phyloP scores from a whole-genome alignment of 2,329 filamentous ascomycete genomes.

The Fusarium sp. region DNA sequence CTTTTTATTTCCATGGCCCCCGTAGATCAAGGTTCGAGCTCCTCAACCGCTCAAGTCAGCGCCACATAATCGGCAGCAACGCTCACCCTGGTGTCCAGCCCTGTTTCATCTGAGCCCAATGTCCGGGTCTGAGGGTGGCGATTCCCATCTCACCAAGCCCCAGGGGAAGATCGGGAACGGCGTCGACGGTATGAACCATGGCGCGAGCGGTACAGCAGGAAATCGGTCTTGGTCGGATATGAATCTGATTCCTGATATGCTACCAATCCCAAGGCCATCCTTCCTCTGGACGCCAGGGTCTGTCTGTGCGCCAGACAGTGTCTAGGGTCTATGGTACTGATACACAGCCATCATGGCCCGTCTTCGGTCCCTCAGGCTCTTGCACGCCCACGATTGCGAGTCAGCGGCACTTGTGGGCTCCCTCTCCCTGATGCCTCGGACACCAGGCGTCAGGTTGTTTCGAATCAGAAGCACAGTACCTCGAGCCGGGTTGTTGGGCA shows the following conservation, averaged over 20 bases:
- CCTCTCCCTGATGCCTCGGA: neutral
- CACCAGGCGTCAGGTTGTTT: neutral
- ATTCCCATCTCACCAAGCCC: neutral
- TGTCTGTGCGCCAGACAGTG: slow-evolving; percentile 24
- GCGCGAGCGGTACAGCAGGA: neutral
- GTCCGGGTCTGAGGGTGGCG: neutral
- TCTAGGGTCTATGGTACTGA: slow-evolving; percentile 20
- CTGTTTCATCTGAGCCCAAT: neutral
- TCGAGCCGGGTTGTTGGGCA: slow-evolving; percentile 1
- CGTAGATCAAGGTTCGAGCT: neutral
- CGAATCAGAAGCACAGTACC: neutral
- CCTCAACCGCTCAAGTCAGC: neutral
- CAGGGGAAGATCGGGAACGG: neutral
- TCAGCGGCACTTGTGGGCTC: slow-evolving; percentile 1
- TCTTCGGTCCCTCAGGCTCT: slow-evolving; percentile 2
- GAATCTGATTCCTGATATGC: neutral
- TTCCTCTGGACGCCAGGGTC: slow-evolving; percentile 4
- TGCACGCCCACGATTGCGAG: neutral
- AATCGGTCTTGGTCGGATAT: neutral
- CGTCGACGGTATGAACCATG: neutral
- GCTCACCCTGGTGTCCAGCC: neutral
- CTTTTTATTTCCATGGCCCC: neutral
- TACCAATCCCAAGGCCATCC: neutral
- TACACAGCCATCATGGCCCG: slow-evolving; percentile 18
- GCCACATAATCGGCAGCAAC: slow-evolving; percentile 7